Evolutionary conservation across 176 grass and related monocot species (phyloP), one percentile per base, ranked within the genome.

Genomic region (Avena sativa): DNA sequence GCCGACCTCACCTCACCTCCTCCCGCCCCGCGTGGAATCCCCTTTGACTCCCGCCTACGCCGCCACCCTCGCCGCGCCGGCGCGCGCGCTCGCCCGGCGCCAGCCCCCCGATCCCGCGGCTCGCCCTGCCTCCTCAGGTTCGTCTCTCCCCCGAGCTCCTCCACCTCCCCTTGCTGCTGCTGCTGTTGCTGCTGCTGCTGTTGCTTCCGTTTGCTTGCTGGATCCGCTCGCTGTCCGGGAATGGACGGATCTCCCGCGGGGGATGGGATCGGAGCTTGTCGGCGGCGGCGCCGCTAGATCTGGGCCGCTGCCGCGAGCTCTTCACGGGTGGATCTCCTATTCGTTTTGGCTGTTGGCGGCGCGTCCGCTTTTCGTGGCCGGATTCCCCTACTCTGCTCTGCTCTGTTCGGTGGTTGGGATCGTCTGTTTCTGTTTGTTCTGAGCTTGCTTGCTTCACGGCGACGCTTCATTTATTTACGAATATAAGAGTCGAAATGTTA

Each of bases 241-340:
- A 83, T 79, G 84, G n/a, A 16, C 8, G 30, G 88, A 36, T 85
- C 59, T 12, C 47, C 10, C 8, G 21, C 3, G 23, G 19, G 32
- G 14, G 2, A 17, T n/a, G 63, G 6, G 2, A 17, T 53, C 34
- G 12, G 9, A 12, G 74, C 66, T 2, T 66, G 80, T 87, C 56
- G 85, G 68, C 23, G 85, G 76, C 23, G 85, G 59, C 53, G 85
- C 81, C 20, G 75, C 26, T 84, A 69, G 89, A 91, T 91, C 89
- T 80, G 76, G 0, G 8, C 34, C 71, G 69, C 66, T 60, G n/a
- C 20, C 40, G 36, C 38, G 5, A 46, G 20, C 71, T 12, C 19
- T 25, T 30, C 51, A 8, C 19, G 68, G 0, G 68, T 0, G 26
- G 89, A 91, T 91, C 89, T 85, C 76, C 20, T 19, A 1, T 32